phyloP scores from a whole-genome alignment of 129 eudicot genomes.

The Ambrosia artemisiifolia region DNA sequence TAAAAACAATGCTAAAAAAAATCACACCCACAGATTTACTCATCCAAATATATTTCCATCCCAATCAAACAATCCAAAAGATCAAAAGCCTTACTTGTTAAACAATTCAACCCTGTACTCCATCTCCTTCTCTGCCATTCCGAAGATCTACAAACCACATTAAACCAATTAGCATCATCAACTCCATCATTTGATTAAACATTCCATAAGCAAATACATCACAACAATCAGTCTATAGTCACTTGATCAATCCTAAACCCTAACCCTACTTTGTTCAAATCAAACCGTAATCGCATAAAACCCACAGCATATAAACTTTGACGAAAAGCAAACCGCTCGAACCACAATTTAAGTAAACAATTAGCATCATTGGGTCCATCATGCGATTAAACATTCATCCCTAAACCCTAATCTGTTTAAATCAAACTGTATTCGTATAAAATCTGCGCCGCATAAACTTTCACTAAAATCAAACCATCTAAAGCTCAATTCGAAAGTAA shows the following conservation, averaged over 20 bases:
- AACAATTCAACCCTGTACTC: conserved; percentile 76
- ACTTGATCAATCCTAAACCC: no score
- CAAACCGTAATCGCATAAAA: background rate
- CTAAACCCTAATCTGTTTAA: no score
- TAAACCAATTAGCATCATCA: background rate
- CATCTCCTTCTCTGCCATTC: conserved; percentile 81
- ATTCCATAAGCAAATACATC: background rate
- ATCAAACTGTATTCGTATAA: no score
- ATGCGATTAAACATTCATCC: no score
- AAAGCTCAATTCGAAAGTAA: no score
- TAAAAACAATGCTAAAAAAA: background rate
- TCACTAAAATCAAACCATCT: no score
- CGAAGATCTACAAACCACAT: conserved; percentile 45
- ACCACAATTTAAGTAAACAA: no score
- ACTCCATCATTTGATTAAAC: background rate
- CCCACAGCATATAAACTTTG: background rate
- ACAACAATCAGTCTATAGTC: background rate
- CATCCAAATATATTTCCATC: background rate
- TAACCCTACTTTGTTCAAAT: background rate
- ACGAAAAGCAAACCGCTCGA: no score
- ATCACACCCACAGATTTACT: no score
- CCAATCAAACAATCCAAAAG: background rate
- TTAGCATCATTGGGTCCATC: no score
- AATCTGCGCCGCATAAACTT: no score
- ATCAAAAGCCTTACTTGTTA: conserved; percentile 54